Evolutionary conservation across 1,139 yeast species (phyloP), one percentile per base, ranked within the genome.

Genomic region (Arxiozyma heterogenica): DNA sequence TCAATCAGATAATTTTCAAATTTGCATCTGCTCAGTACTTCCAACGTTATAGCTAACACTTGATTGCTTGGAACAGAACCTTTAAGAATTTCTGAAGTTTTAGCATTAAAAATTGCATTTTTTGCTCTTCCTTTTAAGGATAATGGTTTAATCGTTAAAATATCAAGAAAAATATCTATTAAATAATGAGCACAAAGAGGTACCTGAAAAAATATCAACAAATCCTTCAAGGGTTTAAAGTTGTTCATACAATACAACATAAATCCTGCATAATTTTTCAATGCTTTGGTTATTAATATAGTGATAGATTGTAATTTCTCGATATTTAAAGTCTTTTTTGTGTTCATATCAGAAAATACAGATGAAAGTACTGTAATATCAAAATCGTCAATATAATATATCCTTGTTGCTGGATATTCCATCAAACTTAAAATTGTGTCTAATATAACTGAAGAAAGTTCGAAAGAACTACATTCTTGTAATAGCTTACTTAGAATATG

Each of bases 181-280:
- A 90, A 68, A 42, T 80, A 78, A 41, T 80, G 86, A 27, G 91
- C 79, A 18, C 87, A 73, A 23, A 80, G 75, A 0, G 86, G 85
- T 53, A 83, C 80, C 34, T 75, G 74, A 53, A 91, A 71, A 64
- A 91, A 84, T 44, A 77, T 73, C 1, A 91, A 71, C 42, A 93
- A 72, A 54, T 82, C 81, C 47, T 72, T 73, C 21, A 93, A 63
- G 38, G 85, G 78, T 53, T 75, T 75, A 61, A 82, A 85, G 55
- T 80, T 70, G 59, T 83, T 75, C 54, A 79, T 75, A 0, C 88
- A 77, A 61, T 84, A 79, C 9, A 86, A 79, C 59, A 86, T 77
- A 15, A 90, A 66, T 0, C 98, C 98, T 21, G 86, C 77, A 82
- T 94, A 86, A 49, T 82, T 78, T 57, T 87, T 85, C 51, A 93